phyloP scores from a whole-genome alignment of 129 eudicot species.

The Arctium minus region DNA sequence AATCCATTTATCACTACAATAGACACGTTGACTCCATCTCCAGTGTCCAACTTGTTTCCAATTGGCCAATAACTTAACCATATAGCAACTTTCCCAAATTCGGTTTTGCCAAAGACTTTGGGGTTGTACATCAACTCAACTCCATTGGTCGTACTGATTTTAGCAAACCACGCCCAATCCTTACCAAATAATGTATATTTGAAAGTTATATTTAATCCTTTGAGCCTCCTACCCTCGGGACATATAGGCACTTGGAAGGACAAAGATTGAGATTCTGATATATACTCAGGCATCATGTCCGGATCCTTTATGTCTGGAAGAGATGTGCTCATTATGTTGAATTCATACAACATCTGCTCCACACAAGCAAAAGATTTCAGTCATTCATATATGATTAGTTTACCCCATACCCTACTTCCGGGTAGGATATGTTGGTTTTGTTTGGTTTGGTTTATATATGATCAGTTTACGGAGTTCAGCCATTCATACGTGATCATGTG shows the following conservation, averaged over 20 bases:
- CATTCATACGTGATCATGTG: neutral
- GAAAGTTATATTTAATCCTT: conserved; percentile 3
- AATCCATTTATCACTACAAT: conserved; percentile 5
- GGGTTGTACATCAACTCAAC: conserved; percentile 24
- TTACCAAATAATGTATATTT: neutral
- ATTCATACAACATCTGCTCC: conserved; percentile 28
- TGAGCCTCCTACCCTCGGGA: neutral
- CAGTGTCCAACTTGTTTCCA: conserved; percentile 10
- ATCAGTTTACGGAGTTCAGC: neutral
- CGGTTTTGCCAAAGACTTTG: conserved; percentile 12
- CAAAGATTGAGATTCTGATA: neutral
- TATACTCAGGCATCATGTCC: neutral
- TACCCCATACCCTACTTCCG: neutral
- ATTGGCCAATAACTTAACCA: conserved; percentile 41
- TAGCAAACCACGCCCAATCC: conserved; percentile 2
- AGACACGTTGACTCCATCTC: conserved; percentile 17
- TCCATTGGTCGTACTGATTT: neutral
- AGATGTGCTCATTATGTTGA: conserved; percentile 28
- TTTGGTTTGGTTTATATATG: too few species aligned
- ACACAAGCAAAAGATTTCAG: neutral
- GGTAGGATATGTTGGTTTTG: neutral
- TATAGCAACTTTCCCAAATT: neutral
- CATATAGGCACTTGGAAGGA: conserved; percentile 12
- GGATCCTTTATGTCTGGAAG: conserved; percentile 6
- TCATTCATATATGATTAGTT: neutral